These are phyloP conservation scores for Kokia cookei DNA, from an alignment of 441 rosid genomes.

Conservation along the genomic window DNA sequence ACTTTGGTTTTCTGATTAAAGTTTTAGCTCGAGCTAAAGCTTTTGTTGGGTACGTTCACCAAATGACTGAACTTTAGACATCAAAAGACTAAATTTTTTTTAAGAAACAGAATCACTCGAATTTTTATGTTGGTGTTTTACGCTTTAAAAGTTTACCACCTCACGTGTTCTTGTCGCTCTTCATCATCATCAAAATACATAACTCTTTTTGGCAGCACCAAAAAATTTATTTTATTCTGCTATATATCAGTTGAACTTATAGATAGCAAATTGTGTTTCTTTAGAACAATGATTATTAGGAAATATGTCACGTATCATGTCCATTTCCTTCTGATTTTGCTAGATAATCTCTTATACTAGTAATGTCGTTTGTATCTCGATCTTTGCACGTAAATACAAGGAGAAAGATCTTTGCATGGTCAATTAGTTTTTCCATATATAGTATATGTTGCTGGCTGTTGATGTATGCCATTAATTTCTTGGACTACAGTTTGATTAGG, in stretches of 20 bases:
- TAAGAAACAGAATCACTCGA: not conserved
- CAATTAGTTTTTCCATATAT: no score
- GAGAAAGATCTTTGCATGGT: no score
- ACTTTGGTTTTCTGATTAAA: slow-evolving; percentile 8
- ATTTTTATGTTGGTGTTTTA: not conserved
- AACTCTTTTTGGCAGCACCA: not conserved
- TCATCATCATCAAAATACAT: not conserved
- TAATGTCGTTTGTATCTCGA: no score
- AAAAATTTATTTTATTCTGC: not conserved
- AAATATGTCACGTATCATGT: no score
- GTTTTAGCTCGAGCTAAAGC: slow-evolving; percentile 3
- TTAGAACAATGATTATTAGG: no score
- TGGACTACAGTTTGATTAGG: no score
- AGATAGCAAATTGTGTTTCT: not conserved
- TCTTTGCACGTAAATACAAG: no score
- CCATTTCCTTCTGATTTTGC: no score
- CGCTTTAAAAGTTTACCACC: slow-evolving; percentile 1
- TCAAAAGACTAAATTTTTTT: slow-evolving; percentile 3
- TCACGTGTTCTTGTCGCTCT: slow-evolving; percentile 14
- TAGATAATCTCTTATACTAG: no score
- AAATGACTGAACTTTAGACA: slow-evolving; percentile 1
- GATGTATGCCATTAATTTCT: no score
- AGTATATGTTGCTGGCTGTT: no score
- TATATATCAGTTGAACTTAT: not conserved
- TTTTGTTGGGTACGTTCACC: slow-evolving; percentile 4